These are phyloP conservation scores for Aspergillus taichungensis DNA, from an alignment of 495 filamentous ascomycete genomes.

Conservation along the genomic window DNA sequence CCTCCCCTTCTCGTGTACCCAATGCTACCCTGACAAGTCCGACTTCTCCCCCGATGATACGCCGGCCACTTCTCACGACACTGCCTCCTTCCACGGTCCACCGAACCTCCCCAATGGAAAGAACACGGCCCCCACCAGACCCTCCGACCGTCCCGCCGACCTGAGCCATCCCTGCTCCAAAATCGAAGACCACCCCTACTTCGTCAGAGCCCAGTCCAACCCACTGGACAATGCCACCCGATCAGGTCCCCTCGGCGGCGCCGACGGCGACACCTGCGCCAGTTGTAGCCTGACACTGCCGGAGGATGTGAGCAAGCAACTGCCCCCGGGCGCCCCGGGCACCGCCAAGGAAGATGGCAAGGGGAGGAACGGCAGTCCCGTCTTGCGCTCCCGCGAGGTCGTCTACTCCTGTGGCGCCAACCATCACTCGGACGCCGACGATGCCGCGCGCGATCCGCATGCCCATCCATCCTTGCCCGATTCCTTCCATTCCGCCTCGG, in stretches of 20 bases:
- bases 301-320: constrained; percentile 42
- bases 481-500: constrained; percentile 36
- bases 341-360: constrained; percentile 41
- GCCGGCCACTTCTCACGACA: constrained; percentile 26
- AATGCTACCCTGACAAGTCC: constrained; percentile 48
- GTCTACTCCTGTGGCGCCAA: constrained; percentile 37
- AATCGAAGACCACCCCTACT: constrained; percentile 41
- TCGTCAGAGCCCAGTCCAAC: constrained; percentile 23
- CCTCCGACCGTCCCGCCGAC: constrained; percentile 9
- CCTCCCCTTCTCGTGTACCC: constrained; percentile 64
- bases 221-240: constrained; percentile 28
- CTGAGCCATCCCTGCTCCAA: constrained; percentile 19
- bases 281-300: constrained; percentile 51
- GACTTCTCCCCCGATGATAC: constrained; percentile 25
- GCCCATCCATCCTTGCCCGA: constrained; percentile 33
- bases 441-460: constrained; percentile 28
- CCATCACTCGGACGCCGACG: constrained; percentile 29
- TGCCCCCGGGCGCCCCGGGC: constrained; percentile 45
- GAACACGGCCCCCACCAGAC: constrained; percentile 8
- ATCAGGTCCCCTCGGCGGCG: constrained; percentile 22
- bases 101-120: constrained; percentile 11
- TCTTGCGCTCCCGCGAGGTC: constrained; percentile 46
- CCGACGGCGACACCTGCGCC: constrained; percentile 44
- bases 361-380: constrained; percentile 45
- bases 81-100: constrained; percentile 12